Base-by-base conservation (phyloP, 345 rosid genomes). In the Microthlaspi erraticum region DNA sequence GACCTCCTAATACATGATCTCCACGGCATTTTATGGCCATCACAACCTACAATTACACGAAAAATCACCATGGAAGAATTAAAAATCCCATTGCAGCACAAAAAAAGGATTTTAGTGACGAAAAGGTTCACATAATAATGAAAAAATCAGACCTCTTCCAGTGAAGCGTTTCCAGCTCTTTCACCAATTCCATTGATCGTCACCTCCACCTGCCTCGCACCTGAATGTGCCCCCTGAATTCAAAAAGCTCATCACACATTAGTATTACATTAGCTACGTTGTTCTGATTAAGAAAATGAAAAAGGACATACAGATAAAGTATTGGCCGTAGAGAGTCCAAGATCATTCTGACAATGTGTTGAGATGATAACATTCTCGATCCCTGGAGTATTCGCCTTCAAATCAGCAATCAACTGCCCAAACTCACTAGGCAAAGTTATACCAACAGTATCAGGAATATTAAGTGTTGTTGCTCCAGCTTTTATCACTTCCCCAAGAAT, bases 301-400 rank as follows among this genome's bases (percentile, higher is more conserved):
- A 57, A 41, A 13, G 44, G 66, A 60, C 26, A 77, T 85, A 94
- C 99, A 60, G 93, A 83, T 80, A 94, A 74, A 43, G 97, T 85
- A 78, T 94, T 94, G 81, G 99, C 98, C 20, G 99, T 88, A 53
- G 99, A 85, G 83, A 94, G 99, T 56, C 99, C 99, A 82, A 94
- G 99, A 92, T 92, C 99, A 78, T 94, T 89, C 78, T 94, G 99
- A 66, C 99, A 94, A 72, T 92, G 99, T 1, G 99, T 89, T 19
- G 99, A 94, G 73, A 94, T 88, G 51, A 94, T 34, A 63, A 87
- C 97, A 70, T 91, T 89, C 55, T 88, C 86, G 36, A 94, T 87
- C 64, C 99, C 99, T 16, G 86, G 87, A 7, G 98, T 94, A 67
- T 94, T 91, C 10, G 91, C 91, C 66, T 86, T 94, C 58, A 94